Percentiles rank a stretch among this genome's conserved stretches.
These are phyloP conservation scores for Plectosphaerella sp. DNA, from an alignment of 2,329 filamentous ascomycete genomes.

Conservation along the genomic window DNA sequence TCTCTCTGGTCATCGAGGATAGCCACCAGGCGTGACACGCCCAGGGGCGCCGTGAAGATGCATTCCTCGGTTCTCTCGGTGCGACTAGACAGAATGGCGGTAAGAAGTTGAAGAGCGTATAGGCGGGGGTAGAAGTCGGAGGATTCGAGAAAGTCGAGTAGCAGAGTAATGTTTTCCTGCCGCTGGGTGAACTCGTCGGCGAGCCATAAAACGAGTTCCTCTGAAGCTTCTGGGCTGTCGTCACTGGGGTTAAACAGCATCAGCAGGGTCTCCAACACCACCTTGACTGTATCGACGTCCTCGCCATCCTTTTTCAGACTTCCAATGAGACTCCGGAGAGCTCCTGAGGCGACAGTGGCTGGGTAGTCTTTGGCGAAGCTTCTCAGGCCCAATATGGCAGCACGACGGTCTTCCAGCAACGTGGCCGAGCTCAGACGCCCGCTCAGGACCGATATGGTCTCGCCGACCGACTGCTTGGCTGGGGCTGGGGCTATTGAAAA, in stretches of 20 bases:
- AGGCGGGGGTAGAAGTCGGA: constrained; percentile 86
- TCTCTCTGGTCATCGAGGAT: constrained; percentile 82
- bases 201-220: constrained; percentile 93
- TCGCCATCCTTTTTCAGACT: constrained; percentile 83
- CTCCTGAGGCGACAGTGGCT: constrained; percentile 89
- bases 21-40: constrained; percentile 80
- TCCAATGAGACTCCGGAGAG: constrained; percentile 81
- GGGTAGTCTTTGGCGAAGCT: constrained; percentile 97
- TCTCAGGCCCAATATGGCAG: constrained; percentile 85
- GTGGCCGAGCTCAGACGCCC: constrained; percentile 84
- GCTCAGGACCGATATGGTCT: constrained; percentile 89
- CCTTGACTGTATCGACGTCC: constrained; percentile 94
- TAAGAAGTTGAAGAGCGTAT: constrained; percentile 85
- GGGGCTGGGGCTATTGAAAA: constrained; percentile 69
- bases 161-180: constrained; percentile 90
- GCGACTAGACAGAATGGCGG: constrained; percentile 77
- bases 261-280: constrained; percentile 89
- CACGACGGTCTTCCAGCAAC: constrained; percentile 87
- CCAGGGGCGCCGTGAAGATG: constrained; percentile 81
- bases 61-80: constrained; percentile 93
- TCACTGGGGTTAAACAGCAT: constrained; percentile 78
- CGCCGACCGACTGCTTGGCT: constrained; percentile 91
- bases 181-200: constrained; percentile 97
- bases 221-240: constrained; percentile 82
- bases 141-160: constrained; percentile 84